These are phyloP conservation scores for Isabelozyma rhagii DNA, from an alignment of 805 yeast species.

Conservation along the genomic window DNA sequence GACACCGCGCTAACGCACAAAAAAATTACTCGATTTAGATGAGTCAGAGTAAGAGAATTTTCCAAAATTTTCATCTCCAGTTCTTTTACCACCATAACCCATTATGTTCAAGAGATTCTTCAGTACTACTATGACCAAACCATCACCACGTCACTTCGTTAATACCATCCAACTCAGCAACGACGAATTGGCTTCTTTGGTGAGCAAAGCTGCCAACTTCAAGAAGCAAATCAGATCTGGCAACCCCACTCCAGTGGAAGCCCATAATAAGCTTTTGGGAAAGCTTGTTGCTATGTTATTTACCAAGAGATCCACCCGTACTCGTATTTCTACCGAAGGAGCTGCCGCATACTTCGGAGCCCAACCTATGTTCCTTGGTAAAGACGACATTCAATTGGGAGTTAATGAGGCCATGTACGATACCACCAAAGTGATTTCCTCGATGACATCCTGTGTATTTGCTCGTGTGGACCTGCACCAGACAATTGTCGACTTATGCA, in stretches of 20 bases:
- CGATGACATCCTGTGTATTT: constrained; percentile 95
- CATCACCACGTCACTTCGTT: constrained; percentile 63
- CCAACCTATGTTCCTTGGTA: constrained; percentile 94
- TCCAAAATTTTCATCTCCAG: background rate
- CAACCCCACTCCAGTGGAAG: constrained; percentile 30
- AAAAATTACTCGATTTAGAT: constrained; percentile 13
- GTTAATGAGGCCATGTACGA: constrained; percentile 91
- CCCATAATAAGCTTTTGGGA: constrained; percentile 63
- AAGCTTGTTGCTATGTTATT: constrained; percentile 81
- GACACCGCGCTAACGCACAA: constrained; percentile 15
- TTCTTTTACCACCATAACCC: background rate
- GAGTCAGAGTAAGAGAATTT: constrained; percentile 9
- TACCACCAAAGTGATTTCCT: constrained; percentile 82
- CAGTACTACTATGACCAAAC: background rate
- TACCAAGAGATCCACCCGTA: constrained; percentile 91
- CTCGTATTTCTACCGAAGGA: constrained; percentile 91
- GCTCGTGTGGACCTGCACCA: constrained; percentile 90
- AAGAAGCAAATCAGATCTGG: constrained; percentile 61
- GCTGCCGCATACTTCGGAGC: constrained; percentile 93
- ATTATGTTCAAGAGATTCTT: background rate
- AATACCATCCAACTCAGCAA: constrained; percentile 77
- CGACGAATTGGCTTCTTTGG: constrained; percentile 67
- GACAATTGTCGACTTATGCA: constrained; percentile 74
- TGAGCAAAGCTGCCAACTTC: constrained; percentile 67
- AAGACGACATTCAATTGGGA: constrained; percentile 94